phyloP scores from a whole-genome alignment of 2,329 filamentous ascomycete species.

The Nigrospora osmanthi region DNA sequence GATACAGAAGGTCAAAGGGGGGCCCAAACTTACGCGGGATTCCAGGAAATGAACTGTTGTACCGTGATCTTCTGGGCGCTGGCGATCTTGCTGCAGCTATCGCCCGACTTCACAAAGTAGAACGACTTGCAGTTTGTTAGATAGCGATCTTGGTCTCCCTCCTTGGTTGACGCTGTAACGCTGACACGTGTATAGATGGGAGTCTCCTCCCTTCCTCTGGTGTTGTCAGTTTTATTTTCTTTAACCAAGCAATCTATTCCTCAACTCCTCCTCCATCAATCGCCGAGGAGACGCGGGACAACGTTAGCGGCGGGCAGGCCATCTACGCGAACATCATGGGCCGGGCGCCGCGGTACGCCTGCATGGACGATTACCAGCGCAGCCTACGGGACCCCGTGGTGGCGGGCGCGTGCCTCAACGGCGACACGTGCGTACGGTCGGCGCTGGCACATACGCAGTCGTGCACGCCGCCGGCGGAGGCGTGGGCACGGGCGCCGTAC shows the following conservation, averaged over 20 bases:
- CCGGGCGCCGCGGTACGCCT: conserved; percentile 12
- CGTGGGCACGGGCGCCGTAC: neutral
- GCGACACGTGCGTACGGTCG: conserved; percentile 22
- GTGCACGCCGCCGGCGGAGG: neutral
- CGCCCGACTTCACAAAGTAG: neutral
- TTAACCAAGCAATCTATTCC: too few species aligned
- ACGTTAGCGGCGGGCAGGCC: conserved; percentile 1
- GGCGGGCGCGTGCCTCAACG: conserved; percentile 18
- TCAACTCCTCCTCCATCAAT: too few species aligned
- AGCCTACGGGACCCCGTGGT: conserved; percentile 9
- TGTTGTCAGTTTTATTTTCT: too few species aligned
- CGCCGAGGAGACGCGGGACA: conserved; percentile 30
- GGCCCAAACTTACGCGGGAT: neutral
- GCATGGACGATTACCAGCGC: conserved; percentile 28
- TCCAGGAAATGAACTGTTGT: neutral
- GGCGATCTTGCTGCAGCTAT: neutral
- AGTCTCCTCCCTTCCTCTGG: too few species aligned
- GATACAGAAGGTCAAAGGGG: too few species aligned
- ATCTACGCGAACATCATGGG: conserved; percentile 25
- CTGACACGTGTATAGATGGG: too few species aligned
- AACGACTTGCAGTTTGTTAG: neutral
- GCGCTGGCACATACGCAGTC: conserved; percentile 1
- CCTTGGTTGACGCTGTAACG: too few species aligned
- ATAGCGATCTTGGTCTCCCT: too few species aligned
- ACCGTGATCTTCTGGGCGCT: neutral